Conservation (phyloP, 768 basidiomycete species). For the Leccinum subtestaceum region DNA sequence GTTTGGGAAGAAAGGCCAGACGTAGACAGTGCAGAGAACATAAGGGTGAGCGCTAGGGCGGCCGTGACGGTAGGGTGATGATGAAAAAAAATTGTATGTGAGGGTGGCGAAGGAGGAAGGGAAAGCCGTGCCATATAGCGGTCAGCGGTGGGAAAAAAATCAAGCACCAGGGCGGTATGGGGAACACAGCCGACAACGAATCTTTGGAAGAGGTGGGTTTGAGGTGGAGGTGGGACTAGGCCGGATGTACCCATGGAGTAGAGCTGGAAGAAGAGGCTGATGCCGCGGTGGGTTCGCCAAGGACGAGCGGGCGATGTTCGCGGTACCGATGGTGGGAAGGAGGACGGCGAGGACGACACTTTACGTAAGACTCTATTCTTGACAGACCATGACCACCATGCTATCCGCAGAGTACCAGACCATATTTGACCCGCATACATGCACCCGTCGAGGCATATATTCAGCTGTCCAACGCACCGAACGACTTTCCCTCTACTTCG, state of each 20-base stretch:
- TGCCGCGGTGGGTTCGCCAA: slow-evolving; percentile 41
- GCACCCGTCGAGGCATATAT: slow-evolving; percentile 71
- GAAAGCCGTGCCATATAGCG: slow-evolving; percentile 54
- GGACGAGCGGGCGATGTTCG: slow-evolving; percentile 29
- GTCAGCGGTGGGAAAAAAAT: slow-evolving; percentile 41
- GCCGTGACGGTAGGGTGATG: slow-evolving; percentile 20
- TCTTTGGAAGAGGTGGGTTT: too few relatives aligned
- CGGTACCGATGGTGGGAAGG: slow-evolving; percentile 24
- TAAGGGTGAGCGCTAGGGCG: slow-evolving; percentile 15
- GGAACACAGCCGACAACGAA: slow-evolving; percentile 45
- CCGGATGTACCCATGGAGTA: slow-evolving; percentile 35
- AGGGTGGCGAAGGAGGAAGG: slow-evolving; percentile 41
- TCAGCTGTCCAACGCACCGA: slow-evolving; percentile 60
- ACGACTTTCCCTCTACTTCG: slow-evolving; percentile 76
- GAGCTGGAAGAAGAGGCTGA: slow-evolving; percentile 42
- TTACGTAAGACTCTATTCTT: background rate
- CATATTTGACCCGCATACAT: slow-evolving; percentile 59
- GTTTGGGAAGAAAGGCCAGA: slow-evolving; percentile 14
- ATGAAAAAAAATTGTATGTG: slow-evolving; percentile 37
- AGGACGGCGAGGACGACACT: background rate
- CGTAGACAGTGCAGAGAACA: slow-evolving; percentile 26
- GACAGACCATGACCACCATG: slow-evolving; percentile 1
- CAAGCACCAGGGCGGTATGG: slow-evolving; percentile 45
- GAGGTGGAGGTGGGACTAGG: background rate
- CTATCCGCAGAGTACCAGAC: slow-evolving; percentile 32